Evolutionary conservation across 192 early-diverging fungal species (phyloP).

Genomic region (Backusella sp.): DNA sequence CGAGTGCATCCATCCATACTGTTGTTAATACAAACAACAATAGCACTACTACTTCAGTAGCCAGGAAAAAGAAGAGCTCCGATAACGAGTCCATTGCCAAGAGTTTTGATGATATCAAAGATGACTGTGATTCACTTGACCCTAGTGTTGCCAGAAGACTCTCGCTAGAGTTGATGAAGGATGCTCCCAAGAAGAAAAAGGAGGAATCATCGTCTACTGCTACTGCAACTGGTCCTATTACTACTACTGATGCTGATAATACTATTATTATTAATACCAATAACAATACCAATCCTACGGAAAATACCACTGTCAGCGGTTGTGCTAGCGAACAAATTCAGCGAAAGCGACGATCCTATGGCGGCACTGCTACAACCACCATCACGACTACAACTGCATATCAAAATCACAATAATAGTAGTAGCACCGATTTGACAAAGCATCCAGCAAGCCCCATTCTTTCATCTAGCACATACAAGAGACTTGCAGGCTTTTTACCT

Average conservation of each 20-base stretch:
- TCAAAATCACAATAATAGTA: neutral
- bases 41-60: neutral
- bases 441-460: slow-evolving; percentile 5
- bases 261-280: no score
- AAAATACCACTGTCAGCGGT: neutral
- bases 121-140: slow-evolving; percentile 7
- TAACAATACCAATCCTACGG: no score
- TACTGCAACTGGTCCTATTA: no score
- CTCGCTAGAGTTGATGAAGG: slow-evolving; percentile 35
- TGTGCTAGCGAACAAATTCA: neutral
- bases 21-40: neutral
- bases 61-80: neutral
- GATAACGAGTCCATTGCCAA: neutral
- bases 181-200: slow-evolving; percentile 17
- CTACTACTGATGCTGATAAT: neutral
- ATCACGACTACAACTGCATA: neutral
- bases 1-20: neutral
- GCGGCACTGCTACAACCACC: neutral
- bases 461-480: slow-evolving; percentile 6
- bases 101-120: neutral
- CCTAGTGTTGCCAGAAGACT: slow-evolving; percentile 30
- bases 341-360: neutral
- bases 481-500: slow-evolving; percentile 17
- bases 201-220: neutral
- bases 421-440: neutral